phyloP scores from a whole-genome alignment of 345 rosid species.

The Populus tremula region DNA sequence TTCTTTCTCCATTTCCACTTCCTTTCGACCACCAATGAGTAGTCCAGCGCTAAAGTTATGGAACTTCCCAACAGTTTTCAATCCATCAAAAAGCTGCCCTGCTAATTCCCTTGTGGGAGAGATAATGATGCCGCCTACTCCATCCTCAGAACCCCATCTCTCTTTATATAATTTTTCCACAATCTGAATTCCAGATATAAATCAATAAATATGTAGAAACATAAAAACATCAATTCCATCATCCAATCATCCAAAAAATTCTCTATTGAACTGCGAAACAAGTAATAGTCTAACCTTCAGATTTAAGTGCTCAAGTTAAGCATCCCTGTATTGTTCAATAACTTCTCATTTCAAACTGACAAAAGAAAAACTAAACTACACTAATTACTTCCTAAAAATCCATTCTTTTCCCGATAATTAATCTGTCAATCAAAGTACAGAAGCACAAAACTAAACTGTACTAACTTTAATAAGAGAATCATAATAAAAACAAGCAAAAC shows the following conservation, averaged over 20 bases:
- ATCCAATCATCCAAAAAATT: neutral
- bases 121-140: conserved; percentile 88
- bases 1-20: conserved; percentile 75
- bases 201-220: neutral
- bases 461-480: no score
- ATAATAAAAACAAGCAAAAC: no score
- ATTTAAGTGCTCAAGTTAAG: no score
- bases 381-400: neutral
- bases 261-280: no score
- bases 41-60: conserved; percentile 86
- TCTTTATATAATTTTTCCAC: conserved; percentile 78
- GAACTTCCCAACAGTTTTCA: conserved; percentile 68
- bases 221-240: neutral
- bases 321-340: no score
- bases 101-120: conserved; percentile 93
- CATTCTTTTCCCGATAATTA: neutral
- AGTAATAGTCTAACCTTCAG: no score
- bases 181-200: conserved; percentile 37
- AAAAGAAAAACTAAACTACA: neutral
- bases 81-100: conserved; percentile 71
- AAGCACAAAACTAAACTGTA: no score
- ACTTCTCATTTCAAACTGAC: neutral
- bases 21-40: conserved; percentile 87
- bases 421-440: neutral
- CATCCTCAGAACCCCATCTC: conserved; percentile 84